A percentile compares a stretch with the other conserved stretches of the same genome.
phyloP scores from a whole-genome alignment of 1,284 basidiomycete genomes.

The Moesziomyces antarcticus region DNA sequence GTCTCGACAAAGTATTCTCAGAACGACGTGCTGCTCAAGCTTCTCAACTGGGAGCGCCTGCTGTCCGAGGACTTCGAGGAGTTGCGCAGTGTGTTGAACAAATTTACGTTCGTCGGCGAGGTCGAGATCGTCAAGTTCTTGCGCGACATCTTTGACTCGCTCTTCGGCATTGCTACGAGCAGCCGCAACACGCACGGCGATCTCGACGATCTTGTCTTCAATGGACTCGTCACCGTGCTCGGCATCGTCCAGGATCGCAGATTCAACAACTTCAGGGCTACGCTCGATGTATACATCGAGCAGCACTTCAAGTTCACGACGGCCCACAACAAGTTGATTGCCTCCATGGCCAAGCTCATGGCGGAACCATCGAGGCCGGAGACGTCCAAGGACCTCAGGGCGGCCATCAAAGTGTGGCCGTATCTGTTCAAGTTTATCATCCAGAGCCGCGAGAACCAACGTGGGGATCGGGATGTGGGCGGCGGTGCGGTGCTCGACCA shows the following conservation, averaged over 20 bases:
- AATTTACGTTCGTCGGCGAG: constrained; percentile 86
- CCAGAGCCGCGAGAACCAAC: constrained; percentile 86
- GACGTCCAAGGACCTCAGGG: constrained; percentile 80
- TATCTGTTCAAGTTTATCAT: constrained; percentile 95
- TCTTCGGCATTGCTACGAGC: constrained; percentile 88
- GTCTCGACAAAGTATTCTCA: constrained; percentile 94
- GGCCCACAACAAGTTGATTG: constrained; percentile 57
- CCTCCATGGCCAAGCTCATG: constrained; percentile 84
- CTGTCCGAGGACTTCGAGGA: constrained; percentile 72
- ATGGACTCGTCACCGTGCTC: constrained; percentile 85
- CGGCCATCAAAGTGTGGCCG: constrained; percentile 94
- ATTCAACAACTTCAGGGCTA: constrained; percentile 89
- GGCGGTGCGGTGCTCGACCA: constrained; percentile 86
- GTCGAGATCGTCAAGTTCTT: constrained; percentile 88
- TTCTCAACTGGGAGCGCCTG: constrained; percentile 81
- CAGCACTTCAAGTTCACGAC: constrained; percentile 77
- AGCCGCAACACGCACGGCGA: constrained; percentile 79
- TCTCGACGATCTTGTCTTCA: constrained; percentile 87
- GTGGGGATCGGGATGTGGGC: constrained; percentile 74
- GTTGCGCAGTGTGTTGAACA: constrained; percentile 79
- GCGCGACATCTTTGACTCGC: constrained; percentile 86
- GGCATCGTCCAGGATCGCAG: constrained; percentile 84
- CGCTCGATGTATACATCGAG: constrained; percentile 91
- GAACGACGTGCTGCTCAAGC: constrained; percentile 82
- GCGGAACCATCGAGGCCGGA: constrained; percentile 79